Evolutionary conservation across 2,329 filamentous ascomycete species (phyloP), one percentile per base, ranked within the genome.

Genomic region (Graphium sp.): DNA sequence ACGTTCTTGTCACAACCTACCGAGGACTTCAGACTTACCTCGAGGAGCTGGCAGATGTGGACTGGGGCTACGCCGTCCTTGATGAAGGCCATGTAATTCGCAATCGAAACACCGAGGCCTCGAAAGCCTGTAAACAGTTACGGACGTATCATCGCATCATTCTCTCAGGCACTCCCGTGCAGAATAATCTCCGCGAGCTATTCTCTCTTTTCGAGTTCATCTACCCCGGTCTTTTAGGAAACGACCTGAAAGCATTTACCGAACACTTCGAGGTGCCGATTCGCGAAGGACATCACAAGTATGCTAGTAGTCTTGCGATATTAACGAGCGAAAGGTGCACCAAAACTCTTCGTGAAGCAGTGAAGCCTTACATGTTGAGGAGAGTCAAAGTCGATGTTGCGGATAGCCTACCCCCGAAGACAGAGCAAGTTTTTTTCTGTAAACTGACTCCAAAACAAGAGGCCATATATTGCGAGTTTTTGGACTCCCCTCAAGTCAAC

Each of bases 191-290:
- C 16, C 76, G 79, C 1, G 91, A 98, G 47, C 59, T 98, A 1
- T 98, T 89, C 87, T 95, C 87, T 0, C 57, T 98, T 0, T 95
- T 98, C 45, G 91, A 98, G 47, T 98, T 98, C 45, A 78, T 95
- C 32, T 95, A 84, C 36, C 89, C 91, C 0, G 94, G 95, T 82
- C 77, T 85, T 10, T 57, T 98, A 5, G 91, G 89, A 0, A 94
- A 82, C 0, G 35, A 37, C n/a, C 60, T 95, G 9, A 79, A 94
- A 33, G 83, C 80, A 37, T 98, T 98, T 47, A 72, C 84, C 25
- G 76, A 75, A 34, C 75, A 92, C 35, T 95, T 98, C 38, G 89
- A 95, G 45, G 78, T 91, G 21, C 89, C 89, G 0, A 98, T 98
- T 47, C 77, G 76, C 34, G 71, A 85, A 29, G 91, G 91, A 25